Evolutionary conservation across 1,139 yeast genomes (phyloP).

Genomic region (Casaregolazyma lundiana): DNA sequence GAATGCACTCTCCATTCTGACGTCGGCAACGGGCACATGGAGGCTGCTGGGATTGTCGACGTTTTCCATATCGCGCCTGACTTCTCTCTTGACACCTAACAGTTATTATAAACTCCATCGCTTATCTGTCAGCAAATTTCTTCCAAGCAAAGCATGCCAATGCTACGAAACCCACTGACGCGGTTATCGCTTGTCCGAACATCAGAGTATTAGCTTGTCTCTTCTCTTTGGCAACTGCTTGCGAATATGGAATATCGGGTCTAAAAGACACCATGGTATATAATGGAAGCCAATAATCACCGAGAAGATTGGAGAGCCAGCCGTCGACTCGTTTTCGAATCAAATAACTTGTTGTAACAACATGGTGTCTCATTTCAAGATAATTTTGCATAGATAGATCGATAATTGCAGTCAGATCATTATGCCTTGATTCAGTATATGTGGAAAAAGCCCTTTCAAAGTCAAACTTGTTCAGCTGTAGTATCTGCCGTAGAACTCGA

Average conservation of each 20-base stretch:
- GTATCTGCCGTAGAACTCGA: constrained; percentile 53
- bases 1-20: constrained; percentile 75
- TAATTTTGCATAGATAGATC: constrained; percentile 78
- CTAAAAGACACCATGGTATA: constrained; percentile 92
- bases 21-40: constrained; percentile 83
- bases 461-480: constrained; percentile 39
- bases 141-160: constrained; percentile 3
- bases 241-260: constrained; percentile 71
- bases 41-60: constrained; percentile 70
- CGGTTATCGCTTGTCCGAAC: not conserved
- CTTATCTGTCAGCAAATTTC: not conserved
- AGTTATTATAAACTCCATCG: too few species aligned
- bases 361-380: constrained; percentile 83
- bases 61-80: constrained; percentile 79
- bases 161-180: not conserved
- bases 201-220: constrained; percentile 35
- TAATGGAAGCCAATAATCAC: constrained; percentile 73
- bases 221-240: constrained; percentile 58
- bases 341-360: constrained; percentile 58
- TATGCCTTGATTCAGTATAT: constrained; percentile 55
- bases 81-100: too few species aligned
- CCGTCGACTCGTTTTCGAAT: constrained; percentile 67
- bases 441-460: constrained; percentile 49
- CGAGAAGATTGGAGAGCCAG: constrained; percentile 51
- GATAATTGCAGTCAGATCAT: constrained; percentile 70